Conservation (phyloP, 352 stramenopile species). For the Albugo candida region DNA sequence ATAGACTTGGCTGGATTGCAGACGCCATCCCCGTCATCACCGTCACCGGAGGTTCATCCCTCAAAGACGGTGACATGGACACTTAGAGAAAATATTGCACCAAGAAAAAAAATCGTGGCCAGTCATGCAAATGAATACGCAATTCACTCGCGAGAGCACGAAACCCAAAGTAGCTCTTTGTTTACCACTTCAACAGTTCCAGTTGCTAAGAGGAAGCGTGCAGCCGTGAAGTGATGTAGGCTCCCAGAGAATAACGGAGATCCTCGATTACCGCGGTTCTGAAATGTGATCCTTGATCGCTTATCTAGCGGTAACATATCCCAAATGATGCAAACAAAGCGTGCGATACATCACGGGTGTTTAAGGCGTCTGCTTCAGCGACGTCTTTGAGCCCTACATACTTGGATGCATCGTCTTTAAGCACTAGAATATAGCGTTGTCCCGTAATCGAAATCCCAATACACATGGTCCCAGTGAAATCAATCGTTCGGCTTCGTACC, state of each 20-base stretch:
- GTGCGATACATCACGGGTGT: background rate
- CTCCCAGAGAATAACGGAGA: slow-evolving; percentile 1
- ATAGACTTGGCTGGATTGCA: background rate
- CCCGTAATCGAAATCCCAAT: slow-evolving; percentile 3
- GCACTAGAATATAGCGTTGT: slow-evolving; percentile 10
- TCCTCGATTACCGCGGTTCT: slow-evolving; percentile 9
- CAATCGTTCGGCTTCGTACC: slow-evolving; percentile 18
- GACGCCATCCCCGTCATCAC: background rate
- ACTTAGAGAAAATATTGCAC: slow-evolving; percentile 3
- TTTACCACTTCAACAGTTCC: slow-evolving; percentile 7
- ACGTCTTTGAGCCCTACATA: slow-evolving; percentile 11
- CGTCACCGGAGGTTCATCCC: slow-evolving; percentile 2
- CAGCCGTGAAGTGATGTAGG: slow-evolving; percentile 6
- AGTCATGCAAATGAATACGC: background rate
- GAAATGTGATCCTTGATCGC: slow-evolving; percentile 8
- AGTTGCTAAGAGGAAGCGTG: background rate
- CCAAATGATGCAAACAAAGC: slow-evolving; percentile 6
- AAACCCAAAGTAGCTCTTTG: background rate
- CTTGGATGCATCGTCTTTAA: slow-evolving; percentile 13
- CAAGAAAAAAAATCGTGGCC: background rate
- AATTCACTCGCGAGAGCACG: slow-evolving; percentile 1
- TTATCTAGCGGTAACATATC: slow-evolving; percentile 3
- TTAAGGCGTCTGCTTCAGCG: background rate
- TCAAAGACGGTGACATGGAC: background rate
- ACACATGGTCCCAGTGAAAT: slow-evolving; percentile 16